Percentiles rank a stretch among this genome's conserved stretches.
These are phyloP conservation scores for Phaeosphaeriaceae sp. DNA, from an alignment of 2,329 filamentous ascomycete species.

Conservation along the genomic window DNA sequence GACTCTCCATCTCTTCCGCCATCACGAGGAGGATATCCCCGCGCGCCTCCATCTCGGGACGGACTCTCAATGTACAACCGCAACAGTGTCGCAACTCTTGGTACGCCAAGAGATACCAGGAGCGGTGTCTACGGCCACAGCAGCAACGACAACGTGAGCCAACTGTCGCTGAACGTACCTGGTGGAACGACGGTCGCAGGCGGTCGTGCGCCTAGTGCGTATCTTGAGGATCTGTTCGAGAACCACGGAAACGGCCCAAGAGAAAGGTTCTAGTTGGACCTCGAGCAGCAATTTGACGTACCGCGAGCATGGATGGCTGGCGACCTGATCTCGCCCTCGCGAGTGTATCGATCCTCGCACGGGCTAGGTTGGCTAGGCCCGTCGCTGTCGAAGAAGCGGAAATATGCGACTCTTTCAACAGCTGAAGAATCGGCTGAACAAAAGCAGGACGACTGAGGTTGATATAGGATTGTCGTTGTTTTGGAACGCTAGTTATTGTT, in stretches of 20 bases:
- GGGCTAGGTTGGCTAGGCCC: neutral
- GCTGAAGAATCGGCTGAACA: neutral
- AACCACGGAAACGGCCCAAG: slow-evolving; percentile 62
- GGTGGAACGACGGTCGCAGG: slow-evolving; percentile 56
- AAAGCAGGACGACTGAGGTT: neutral
- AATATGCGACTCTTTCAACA: neutral
- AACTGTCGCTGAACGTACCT: slow-evolving; percentile 68
- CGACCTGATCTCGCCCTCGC: neutral
- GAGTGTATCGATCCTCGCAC: slow-evolving; percentile 6
- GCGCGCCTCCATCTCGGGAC: slow-evolving; percentile 42
- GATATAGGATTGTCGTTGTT: slow-evolving; percentile 2
- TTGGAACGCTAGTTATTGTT: neutral
- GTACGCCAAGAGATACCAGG: slow-evolving; percentile 42
- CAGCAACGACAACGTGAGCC: slow-evolving; percentile 63
- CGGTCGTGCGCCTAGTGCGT: slow-evolving; percentile 83
- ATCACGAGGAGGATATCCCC: slow-evolving; percentile 42
- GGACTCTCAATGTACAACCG: slow-evolving; percentile 42
- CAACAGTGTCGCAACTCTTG: slow-evolving; percentile 46
- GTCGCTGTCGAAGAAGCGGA: neutral
- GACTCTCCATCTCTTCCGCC: slow-evolving; percentile 45
- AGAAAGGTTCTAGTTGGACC: slow-evolving; percentile 41
- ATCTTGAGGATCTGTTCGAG: slow-evolving; percentile 87
- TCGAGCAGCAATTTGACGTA: slow-evolving; percentile 17
- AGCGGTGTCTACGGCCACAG: slow-evolving; percentile 37
- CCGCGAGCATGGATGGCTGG: slow-evolving; percentile 8